Percentiles rank a stretch among this genome's conserved stretches.
Conservation (phyloP, 2,329 filamentous ascomycete genomes). For the Alternaria postmessia region DNA sequence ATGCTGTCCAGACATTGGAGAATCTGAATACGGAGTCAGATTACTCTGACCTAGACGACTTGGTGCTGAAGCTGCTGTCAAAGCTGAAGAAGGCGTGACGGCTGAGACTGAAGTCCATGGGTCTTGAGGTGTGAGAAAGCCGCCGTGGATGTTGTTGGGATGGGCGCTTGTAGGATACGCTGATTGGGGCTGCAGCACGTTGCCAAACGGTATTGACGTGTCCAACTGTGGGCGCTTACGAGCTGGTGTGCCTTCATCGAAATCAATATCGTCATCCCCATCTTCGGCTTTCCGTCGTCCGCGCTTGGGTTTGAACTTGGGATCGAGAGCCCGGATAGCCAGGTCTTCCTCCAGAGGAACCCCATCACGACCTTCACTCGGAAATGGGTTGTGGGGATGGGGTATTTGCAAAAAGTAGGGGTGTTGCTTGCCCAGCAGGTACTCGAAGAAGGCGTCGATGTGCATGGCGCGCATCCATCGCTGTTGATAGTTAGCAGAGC, state of each 20-base stretch:
- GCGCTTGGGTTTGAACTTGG: constrained; percentile 72
- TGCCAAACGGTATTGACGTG: constrained; percentile 55
- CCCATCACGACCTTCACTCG: constrained; percentile 75
- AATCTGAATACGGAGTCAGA: constrained; percentile 53
- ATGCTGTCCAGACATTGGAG: constrained; percentile 53
- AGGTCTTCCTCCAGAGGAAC: constrained; percentile 88
- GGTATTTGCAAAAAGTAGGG: constrained; percentile 83
- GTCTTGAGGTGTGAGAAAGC: constrained; percentile 50
- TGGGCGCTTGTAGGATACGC: constrained; percentile 64
- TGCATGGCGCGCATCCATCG: constrained; percentile 98
- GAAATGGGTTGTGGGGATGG: constrained; percentile 67
- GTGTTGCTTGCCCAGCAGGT: constrained; percentile 78
- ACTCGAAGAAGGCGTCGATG: constrained; percentile 93
- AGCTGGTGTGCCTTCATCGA: constrained; percentile 49
- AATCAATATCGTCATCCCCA: constrained; percentile 63
- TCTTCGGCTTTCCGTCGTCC: constrained; percentile 70
- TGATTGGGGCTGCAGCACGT: constrained; percentile 53
- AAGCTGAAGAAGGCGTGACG: constrained; percentile 49
- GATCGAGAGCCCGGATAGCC: constrained; percentile 82
- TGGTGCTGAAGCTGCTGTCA: constrained; percentile 48
- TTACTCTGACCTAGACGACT: constrained; percentile 44
- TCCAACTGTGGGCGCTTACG: constrained; percentile 70
- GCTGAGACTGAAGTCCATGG: constrained; percentile 56
- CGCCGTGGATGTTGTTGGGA: constrained; percentile 61
- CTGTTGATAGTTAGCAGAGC: constrained; percentile 52